A percentile compares a stretch with the other conserved stretches of the same genome.
Conservation (phyloP, 1,284 basidiomycete genomes). For the Austroboletus niveus region DNA sequence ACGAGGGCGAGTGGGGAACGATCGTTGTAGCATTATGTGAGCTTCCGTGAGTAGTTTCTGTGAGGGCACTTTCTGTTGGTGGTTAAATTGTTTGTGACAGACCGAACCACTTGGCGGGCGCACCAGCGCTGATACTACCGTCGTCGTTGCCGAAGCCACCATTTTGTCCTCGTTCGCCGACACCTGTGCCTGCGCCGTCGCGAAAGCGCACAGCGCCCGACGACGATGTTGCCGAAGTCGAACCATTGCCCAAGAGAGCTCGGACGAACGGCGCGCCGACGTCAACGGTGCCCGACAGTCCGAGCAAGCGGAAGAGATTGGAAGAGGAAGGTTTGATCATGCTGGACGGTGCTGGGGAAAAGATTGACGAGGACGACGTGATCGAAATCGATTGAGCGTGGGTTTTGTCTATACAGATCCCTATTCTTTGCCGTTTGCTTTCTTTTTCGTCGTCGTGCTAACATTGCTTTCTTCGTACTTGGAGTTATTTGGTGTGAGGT, state of each 20-base stretch:
- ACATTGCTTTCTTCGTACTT: background rate
- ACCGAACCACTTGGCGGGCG: constrained; percentile 50
- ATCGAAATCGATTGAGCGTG: constrained; percentile 52
- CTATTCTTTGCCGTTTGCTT: background rate
- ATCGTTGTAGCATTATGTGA: constrained; percentile 70
- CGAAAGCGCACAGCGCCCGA: constrained; percentile 59
- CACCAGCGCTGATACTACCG: constrained; percentile 57
- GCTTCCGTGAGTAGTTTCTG: constrained; percentile 61
- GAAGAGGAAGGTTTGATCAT: constrained; percentile 73
- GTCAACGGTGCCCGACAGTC: constrained; percentile 37
- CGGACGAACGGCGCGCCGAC: constrained; percentile 28
- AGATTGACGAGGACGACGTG: constrained; percentile 50
- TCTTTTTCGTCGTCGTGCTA: background rate
- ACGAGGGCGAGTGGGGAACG: constrained; percentile 76
- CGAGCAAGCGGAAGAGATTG: constrained; percentile 60
- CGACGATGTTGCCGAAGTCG: constrained; percentile 46
- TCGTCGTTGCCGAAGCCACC: constrained; percentile 57
- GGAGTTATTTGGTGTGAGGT: too few relatives aligned
- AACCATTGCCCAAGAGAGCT: constrained; percentile 54
- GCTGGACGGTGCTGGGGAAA: constrained; percentile 57
- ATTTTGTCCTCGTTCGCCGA: constrained; percentile 39
- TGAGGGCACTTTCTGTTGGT: background rate
- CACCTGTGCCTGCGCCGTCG: constrained; percentile 42
- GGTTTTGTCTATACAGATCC: background rate
- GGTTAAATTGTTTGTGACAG: constrained; percentile 30